Base-by-base conservation (phyloP, 176 grass and related monocot species). In the Urochloa ruziziensis region DNA sequence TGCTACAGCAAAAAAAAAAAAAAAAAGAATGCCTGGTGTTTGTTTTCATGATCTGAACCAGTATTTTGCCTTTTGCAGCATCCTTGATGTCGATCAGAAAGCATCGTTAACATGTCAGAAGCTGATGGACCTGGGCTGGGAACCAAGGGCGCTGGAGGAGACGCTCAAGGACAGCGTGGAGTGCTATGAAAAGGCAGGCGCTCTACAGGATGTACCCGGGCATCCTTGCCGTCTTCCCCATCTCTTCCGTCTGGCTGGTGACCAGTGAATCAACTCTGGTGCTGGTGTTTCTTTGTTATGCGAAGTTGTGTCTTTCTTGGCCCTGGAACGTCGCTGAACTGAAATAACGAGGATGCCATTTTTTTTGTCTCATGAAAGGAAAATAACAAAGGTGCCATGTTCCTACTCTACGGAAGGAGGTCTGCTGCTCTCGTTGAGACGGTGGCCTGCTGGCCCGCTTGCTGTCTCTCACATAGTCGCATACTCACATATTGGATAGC, bases 91-190 rank as follows among this genome's bases (percentile, higher is more conserved):
- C 16, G 81, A 85, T 18, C n/a, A 29, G 10, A 58, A 46, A 19
- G 19, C 17, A 0, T 3, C 10, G 4, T 32, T 87, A 12, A 75
- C 67, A 14, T 89, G 33, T 0, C 73, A 72, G 56, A 94, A 89
- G 54, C 63, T 91, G 42, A 66, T 51, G 74, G 83, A 79, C 27
- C 79, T 85, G 32, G 84, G 92, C 6, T 94, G 89, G 92, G 64
- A 65, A 6, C 80, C 73, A 19, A 82, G 66, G 81, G 69, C 42
- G 27, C 67, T 87, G n/a, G 37, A 89, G 46, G 84, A 89, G 61
- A 85, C 65, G 11, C 77, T 94, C 3, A 0, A 14, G 0, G 86
- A 91, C 14, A 77, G 81, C 18, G 43, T 89, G 1, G 62, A 87
- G 12, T 87, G 23, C 54, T 89, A 85, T 7, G 71, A 75, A 60